These are phyloP conservation scores for Parascedosporium putredinis DNA, from an alignment of 2,329 filamentous ascomycete species.

Conservation along the genomic window DNA sequence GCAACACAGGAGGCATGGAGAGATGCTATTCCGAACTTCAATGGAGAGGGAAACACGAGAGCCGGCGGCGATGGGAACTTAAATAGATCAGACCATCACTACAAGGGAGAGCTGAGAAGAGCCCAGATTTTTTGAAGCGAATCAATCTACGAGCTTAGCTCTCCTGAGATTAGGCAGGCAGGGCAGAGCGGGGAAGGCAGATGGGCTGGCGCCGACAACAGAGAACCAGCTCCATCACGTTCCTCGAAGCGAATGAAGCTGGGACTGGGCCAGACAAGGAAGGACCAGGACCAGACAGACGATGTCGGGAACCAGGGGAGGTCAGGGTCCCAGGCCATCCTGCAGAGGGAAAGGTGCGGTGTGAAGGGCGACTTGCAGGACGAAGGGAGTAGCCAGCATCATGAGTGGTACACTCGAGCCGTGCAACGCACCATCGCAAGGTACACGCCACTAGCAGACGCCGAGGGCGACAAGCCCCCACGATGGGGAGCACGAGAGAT, in stretches of 20 bases:
- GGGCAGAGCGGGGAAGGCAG: neutral
- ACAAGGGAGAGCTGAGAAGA: neutral
- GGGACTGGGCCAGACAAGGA: neutral
- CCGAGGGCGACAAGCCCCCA: neutral
- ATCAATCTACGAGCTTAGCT: neutral
- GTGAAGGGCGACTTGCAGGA: neutral
- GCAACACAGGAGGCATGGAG: neutral
- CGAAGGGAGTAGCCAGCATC: neutral
- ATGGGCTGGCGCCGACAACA: neutral
- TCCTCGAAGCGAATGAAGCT: neutral
- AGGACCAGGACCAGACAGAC: neutral
- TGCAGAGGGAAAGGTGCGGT: neutral
- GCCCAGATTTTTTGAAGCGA: neutral
- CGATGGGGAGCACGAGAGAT: neutral
- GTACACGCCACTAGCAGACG: neutral
- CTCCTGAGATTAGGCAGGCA: conserved; percentile 1
- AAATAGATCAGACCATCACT: neutral
- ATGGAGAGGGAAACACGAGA: neutral
- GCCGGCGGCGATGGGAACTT: neutral
- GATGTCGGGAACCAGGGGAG: neutral
- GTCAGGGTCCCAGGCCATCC: neutral
- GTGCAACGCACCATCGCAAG: neutral
- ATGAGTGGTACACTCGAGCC: neutral
- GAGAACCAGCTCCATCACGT: too few relatives aligned
- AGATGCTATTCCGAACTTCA: neutral